Evolutionary conservation across 768 basidiomycete species (phyloP).

Genomic region (Lentinula aciculospora): DNA sequence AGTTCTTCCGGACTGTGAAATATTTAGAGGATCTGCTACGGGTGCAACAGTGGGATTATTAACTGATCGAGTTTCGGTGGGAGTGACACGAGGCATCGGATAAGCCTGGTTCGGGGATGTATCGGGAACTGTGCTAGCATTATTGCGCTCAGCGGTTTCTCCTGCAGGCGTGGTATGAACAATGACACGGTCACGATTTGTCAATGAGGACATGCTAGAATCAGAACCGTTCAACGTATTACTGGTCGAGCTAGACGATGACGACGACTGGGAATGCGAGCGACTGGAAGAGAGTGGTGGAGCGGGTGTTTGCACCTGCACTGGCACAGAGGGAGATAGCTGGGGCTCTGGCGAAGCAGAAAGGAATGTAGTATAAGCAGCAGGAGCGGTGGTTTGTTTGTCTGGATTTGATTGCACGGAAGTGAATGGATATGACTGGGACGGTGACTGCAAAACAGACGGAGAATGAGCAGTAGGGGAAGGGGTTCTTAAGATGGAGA

Average conservation of each 20-base stretch:
- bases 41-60: background rate
- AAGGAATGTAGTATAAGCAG: background rate
- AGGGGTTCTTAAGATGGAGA: background rate
- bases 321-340: background rate
- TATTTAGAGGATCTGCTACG: background rate
- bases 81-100: conserved; percentile 4
- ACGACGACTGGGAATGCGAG: background rate
- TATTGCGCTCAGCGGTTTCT: background rate
- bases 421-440: background rate
- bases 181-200: background rate
- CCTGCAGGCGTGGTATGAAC: background rate
- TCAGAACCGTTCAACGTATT: background rate
- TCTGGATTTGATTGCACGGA: background rate
- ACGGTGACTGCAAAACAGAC: background rate
- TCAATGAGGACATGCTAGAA: background rate
- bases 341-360: conserved; percentile 1
- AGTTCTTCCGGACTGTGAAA: background rate
- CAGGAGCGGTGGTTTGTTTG: background rate
- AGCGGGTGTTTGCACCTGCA: background rate
- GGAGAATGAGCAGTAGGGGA: background rate
- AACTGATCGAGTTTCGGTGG: background rate
- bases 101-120: background rate
- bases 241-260: background rate
- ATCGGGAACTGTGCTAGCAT: background rate
- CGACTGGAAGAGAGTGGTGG: background rate